Evolutionary conservation across 495 filamentous ascomycete species (phyloP).

Genomic region (Penicillium canescens): DNA sequence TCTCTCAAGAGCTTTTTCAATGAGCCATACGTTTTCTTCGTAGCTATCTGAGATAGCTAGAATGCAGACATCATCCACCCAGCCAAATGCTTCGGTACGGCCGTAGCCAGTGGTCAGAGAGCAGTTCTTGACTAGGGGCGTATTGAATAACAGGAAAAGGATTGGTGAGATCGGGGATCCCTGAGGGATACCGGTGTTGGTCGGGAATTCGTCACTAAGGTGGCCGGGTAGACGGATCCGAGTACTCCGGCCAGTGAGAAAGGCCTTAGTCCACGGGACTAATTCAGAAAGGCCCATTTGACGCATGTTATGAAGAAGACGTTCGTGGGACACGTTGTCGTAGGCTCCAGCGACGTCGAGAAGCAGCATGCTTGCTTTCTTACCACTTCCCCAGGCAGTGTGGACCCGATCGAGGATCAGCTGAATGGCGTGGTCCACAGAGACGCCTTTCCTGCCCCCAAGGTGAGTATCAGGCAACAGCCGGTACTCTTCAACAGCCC

Average conservation of each 20-base stretch:
- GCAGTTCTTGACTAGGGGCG: neutral
- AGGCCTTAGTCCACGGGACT: neutral
- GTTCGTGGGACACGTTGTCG: constrained; percentile 24
- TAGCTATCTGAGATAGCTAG: neutral
- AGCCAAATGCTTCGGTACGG: neutral
- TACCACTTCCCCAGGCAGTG: constrained; percentile 15
- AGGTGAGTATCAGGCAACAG: constrained; percentile 17
- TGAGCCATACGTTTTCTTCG: neutral
- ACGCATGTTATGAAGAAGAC: constrained; percentile 25
- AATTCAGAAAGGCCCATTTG: constrained; percentile 2
- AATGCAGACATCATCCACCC: neutral
- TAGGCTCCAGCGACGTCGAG: constrained; percentile 31
- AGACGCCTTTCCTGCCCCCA: constrained; percentile 15
- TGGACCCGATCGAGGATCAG: constrained; percentile 17
- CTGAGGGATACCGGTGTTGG: neutral
- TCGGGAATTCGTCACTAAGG: neutral
- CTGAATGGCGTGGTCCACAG: constrained; percentile 20
- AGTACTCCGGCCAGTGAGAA: constrained; percentile 1
- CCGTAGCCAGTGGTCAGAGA: neutral
- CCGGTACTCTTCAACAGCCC: constrained; percentile 7
- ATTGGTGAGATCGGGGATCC: neutral
- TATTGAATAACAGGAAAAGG: neutral
- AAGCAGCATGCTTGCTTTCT: constrained; percentile 9
- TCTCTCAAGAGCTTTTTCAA: neutral
- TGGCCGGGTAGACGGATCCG: constrained; percentile 1